Evolutionary conservation across 345 rosid species (phyloP), one percentile per base, ranked within the genome.

Genomic region (Toxicodendron radicans): DNA sequence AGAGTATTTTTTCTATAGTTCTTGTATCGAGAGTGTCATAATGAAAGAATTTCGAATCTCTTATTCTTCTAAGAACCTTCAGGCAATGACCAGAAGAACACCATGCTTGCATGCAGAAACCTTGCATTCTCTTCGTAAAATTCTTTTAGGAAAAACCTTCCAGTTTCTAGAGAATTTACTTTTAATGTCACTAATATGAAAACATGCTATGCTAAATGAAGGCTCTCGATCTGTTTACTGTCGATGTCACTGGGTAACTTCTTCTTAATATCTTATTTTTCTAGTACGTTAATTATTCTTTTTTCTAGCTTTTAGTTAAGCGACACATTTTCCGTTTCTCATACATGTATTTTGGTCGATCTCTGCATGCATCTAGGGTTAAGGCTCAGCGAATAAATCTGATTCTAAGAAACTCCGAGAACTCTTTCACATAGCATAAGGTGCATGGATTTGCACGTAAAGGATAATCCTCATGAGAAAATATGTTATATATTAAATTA

Each of bases 371-470:
- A 57, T 68, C 60, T 11, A 68, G 69, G 67, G 18, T 14, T 64
- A 45, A 11, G 27, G 23, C 32, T 21, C 23, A 17, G 59, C 9
- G 24, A 18, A 0, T 56, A 45, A 46, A 66, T 66, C 69, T 46
- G 54, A 66, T 46, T 46, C 21, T 66, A 48, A 24, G 20, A 48
- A 64, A 20, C 32, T 18, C 18, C 20, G 46, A 62, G 66, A 18
- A 21, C 38, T 2, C 5, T 59, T 5, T 30, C 27, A 10, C 30
- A n/a, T 21, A n/a, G 51, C 49, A 41, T n/a, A n/a, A 43, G 10
- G 32, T 41, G 21, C 58, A 49, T 49, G 58, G 58, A 66, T 14
- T 66, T 66, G n/a, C 70, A 66, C 7, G 35, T 48, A 66, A 21
- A 3, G 5, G 43, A 4, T 10, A 12, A 63, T 63, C 46, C n/a